Conservation (phyloP, 441 rosid genomes). For the Gossypium davidsonii region DNA sequence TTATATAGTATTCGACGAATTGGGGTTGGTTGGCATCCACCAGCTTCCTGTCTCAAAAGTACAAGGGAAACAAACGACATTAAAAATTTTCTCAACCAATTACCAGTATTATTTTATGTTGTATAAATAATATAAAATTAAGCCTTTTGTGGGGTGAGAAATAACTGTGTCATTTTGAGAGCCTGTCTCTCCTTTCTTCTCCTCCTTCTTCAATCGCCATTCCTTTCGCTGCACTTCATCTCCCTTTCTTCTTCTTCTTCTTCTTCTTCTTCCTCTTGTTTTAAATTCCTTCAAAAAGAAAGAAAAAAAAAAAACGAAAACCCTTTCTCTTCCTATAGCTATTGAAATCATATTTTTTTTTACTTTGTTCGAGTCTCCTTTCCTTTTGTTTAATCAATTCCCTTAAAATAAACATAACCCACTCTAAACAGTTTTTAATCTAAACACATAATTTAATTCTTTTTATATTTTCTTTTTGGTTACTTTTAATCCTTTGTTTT, state of each 20-base stretch:
- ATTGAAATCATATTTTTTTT: conserved; percentile 24
- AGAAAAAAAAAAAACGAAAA: conserved; percentile 8
- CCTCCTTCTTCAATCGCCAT: conserved; percentile 9
- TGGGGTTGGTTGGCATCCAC: background rate
- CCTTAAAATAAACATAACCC: conserved; percentile 33
- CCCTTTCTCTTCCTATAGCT: background rate
- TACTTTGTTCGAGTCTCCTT: background rate
- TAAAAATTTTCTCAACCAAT: background rate
- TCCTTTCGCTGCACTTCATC: conserved; percentile 10
- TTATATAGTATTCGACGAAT: too few species aligned
- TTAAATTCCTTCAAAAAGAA: conserved; percentile 13
- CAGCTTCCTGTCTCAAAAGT: background rate
- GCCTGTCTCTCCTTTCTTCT: background rate
- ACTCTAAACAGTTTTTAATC: conserved; percentile 40
- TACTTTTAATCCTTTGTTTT: conserved; percentile 7
- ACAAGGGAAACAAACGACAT: background rate
- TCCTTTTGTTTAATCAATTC: background rate
- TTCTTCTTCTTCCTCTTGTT: conserved; percentile 9
- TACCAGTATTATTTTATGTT: conserved; percentile 8
- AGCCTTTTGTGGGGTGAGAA: conserved; percentile 15
- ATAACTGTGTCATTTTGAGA: conserved; percentile 9
- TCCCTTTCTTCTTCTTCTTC: too few species aligned
- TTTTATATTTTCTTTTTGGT: conserved; percentile 9
- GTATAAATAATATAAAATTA: conserved; percentile 7
- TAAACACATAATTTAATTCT: conserved; percentile 6